phyloP scores from a whole-genome alignment of 371 early-diverging fungal genomes.

The Coemansia sp. region DNA sequence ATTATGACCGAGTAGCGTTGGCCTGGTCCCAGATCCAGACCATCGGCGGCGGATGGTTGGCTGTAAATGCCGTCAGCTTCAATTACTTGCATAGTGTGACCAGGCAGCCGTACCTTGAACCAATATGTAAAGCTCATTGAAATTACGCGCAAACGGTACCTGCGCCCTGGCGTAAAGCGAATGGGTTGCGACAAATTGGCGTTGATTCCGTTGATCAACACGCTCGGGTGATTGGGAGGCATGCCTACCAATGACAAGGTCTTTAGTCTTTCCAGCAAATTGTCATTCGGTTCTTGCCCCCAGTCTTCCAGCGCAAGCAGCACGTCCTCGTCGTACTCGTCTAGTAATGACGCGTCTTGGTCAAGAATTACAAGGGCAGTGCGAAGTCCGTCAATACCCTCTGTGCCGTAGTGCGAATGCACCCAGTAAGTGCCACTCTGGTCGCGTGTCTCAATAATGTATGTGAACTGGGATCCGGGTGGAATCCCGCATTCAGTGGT shows the following conservation, averaged over 20 bases:
- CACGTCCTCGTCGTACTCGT: slow-evolving; percentile 65
- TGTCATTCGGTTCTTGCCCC: slow-evolving; percentile 2
- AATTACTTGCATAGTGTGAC: slow-evolving; percentile 69
- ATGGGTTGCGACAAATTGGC: slow-evolving; percentile 24
- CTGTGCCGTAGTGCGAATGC: slow-evolving; percentile 27
- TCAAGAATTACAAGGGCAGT: slow-evolving; percentile 18
- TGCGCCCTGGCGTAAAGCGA: slow-evolving; percentile 65
- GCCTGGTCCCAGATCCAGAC: slow-evolving; percentile 60
- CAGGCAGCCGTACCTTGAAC: slow-evolving; percentile 73
- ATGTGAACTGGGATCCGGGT: slow-evolving; percentile 12
- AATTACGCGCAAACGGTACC: slow-evolving; percentile 77
- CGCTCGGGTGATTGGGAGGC: not conserved
- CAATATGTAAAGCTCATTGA: slow-evolving; percentile 69
- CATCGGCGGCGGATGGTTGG: slow-evolving; percentile 55
- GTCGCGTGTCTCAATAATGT: slow-evolving; percentile 31
- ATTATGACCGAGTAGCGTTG: slow-evolving; percentile 70
- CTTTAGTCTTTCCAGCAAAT: not conserved
- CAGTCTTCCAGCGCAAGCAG: slow-evolving; percentile 60
- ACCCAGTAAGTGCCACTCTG: slow-evolving; percentile 35
- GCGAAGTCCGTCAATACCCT: slow-evolving; percentile 31
- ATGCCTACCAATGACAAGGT: not conserved
- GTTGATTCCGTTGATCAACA: slow-evolving; percentile 28
- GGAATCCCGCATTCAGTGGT: slow-evolving; percentile 55
- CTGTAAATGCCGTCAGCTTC: slow-evolving; percentile 75
- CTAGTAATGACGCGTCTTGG: not conserved